Evolutionary conservation across 352 stramenopile genomes (phyloP).

Genomic region (Phytophthora quininea): DNA sequence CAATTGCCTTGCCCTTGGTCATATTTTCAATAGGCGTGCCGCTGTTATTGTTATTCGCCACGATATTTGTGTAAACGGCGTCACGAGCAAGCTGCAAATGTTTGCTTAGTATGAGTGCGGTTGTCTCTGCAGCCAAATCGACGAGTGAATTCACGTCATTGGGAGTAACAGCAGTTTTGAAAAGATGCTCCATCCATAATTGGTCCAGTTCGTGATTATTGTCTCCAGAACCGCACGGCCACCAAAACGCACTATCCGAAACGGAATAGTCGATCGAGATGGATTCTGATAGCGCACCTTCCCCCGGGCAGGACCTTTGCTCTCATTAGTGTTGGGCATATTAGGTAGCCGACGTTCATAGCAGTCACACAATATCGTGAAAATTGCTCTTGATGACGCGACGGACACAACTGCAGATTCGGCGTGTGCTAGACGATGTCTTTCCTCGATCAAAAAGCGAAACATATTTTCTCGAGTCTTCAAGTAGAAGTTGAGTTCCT

Average conservation of each 20-base stretch:
- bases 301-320: slow-evolving; percentile 42
- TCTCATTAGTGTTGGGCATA: slow-evolving; percentile 18
- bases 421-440: slow-evolving; percentile 55
- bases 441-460: slow-evolving; percentile 59
- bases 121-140: slow-evolving; percentile 77
- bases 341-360: slow-evolving; percentile 64
- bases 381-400: slow-evolving; percentile 59
- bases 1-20: slow-evolving; percentile 58
- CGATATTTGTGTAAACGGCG: slow-evolving; percentile 58
- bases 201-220: slow-evolving; percentile 34
- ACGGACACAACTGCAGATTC: slow-evolving; percentile 55
- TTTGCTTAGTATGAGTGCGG: slow-evolving; percentile 77
- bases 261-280: slow-evolving; percentile 79
- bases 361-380: slow-evolving; percentile 76
- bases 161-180: slow-evolving; percentile 66
- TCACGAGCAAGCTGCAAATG: slow-evolving; percentile 81
- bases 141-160: slow-evolving; percentile 68
- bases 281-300: slow-evolving; percentile 75
- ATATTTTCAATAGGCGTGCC: slow-evolving; percentile 32
- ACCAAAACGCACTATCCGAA: slow-evolving; percentile 81
- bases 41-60: slow-evolving; percentile 21
- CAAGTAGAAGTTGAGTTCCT: slow-evolving; percentile 69
- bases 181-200: slow-evolving; percentile 80
- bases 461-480: slow-evolving; percentile 58
- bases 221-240: slow-evolving; percentile 56